These are phyloP conservation scores for Spergularia bocconei DNA, from an alignment of 148 eudicot species.

Conservation along the genomic window DNA sequence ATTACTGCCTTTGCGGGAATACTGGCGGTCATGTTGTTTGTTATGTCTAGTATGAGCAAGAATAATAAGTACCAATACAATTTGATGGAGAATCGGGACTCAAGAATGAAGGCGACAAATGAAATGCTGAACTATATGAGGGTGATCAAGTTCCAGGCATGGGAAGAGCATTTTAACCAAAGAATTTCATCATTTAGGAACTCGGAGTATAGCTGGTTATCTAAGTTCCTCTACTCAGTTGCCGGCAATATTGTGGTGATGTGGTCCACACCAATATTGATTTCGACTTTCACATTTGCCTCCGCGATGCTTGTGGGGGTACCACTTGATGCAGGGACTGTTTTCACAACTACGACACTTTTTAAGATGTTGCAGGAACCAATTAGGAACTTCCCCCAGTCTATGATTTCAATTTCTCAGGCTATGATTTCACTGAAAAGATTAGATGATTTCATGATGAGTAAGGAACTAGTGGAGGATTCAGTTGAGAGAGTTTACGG, in stretches of 20 bases:
- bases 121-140: constrained; percentile 96
- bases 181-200: constrained; percentile 62
- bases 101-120: constrained; percentile 86
- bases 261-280: constrained; percentile 71
- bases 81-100: constrained; percentile 70
- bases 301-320: constrained; percentile 61
- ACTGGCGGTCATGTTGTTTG: constrained; percentile 48
- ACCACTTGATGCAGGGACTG: constrained; percentile 73
- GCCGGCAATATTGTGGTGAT: constrained; percentile 58
- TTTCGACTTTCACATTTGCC: constrained; percentile 72
- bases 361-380: constrained; percentile 88
- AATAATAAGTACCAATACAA: constrained; percentile 59
- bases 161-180: constrained; percentile 86
- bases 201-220: constrained; percentile 68
- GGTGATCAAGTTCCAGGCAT: constrained; percentile 91
- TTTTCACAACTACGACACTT: constrained; percentile 72
- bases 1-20: constrained; percentile 56
- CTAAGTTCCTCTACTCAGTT: constrained; percentile 66
- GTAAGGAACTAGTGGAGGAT: constrained; percentile 63
- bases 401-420: constrained; percentile 87
- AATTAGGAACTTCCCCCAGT: constrained; percentile 84
- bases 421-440: constrained; percentile 78
- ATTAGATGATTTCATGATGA: constrained; percentile 70
- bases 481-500: constrained; percentile 59
- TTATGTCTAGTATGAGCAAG: constrained; percentile 47